Conservation (phyloP, 2,329 filamentous ascomycete genomes). For the Fusarium transvaalense region DNA sequence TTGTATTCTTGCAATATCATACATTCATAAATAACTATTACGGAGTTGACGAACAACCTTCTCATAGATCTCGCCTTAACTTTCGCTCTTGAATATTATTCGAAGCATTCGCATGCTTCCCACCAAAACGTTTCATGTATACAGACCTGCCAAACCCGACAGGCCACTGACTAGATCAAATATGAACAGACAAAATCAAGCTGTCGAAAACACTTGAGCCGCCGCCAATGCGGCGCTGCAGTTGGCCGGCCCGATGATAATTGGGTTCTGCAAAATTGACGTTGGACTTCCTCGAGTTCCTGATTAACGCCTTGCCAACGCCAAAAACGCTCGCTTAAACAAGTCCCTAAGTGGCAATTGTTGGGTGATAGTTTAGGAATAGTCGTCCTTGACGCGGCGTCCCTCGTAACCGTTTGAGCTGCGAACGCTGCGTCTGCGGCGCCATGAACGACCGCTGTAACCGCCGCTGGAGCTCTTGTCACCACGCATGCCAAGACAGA, state of each 20-base stretch:
- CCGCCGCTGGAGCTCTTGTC: constrained; percentile 54
- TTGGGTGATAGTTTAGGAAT: constrained; percentile 59
- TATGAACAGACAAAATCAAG: constrained; percentile 24
- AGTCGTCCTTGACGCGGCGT: constrained; percentile 77
- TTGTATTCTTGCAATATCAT: constrained; percentile 25
- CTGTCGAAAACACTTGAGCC: neutral
- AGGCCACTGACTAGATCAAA: constrained; percentile 3
- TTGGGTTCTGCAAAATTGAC: neutral
- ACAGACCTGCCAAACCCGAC: constrained; percentile 3
- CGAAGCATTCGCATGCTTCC: neutral
- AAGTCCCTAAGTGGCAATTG: neutral
- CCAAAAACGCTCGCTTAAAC: neutral
- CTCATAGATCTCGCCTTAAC: neutral
- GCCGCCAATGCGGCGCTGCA: neutral
- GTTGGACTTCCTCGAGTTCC: neutral
- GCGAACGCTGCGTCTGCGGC: constrained; percentile 53
- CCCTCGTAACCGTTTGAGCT: constrained; percentile 58
- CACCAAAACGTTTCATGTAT: constrained; percentile 21
- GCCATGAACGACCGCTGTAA: constrained; percentile 52
- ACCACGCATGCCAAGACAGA: constrained; percentile 71
- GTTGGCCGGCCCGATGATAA: neutral
- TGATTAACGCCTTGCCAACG: constrained; percentile 2
- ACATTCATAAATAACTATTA: constrained; percentile 38
- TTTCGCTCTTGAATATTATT: constrained; percentile 12
- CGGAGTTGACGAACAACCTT: constrained; percentile 10